Conservation (phyloP, 2,329 filamentous ascomycete species). For the Hypoxylon sp. region DNA sequence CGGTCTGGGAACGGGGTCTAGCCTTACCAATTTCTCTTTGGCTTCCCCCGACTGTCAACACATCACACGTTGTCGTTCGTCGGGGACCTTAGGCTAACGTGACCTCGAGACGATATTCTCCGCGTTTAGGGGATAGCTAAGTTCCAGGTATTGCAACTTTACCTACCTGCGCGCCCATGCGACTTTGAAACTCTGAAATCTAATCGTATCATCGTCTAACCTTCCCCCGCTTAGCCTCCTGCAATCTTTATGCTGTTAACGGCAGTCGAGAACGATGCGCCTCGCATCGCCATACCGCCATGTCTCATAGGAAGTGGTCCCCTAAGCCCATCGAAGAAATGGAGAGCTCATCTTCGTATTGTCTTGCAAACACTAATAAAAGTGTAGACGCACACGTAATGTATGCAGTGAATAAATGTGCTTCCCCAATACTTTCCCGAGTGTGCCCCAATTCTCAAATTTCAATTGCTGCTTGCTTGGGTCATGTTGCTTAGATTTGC, state of each 20-base stretch:
- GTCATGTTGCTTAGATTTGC: not conserved
- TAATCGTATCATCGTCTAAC: slow-evolving; percentile 40
- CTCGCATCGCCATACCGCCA: slow-evolving; percentile 36
- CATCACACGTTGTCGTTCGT: slow-evolving; percentile 40
- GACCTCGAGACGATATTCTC: slow-evolving; percentile 41
- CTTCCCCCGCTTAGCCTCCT: slow-evolving; percentile 41
- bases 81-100: slow-evolving; percentile 32
- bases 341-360: slow-evolving; percentile 13
- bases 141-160: not conserved
- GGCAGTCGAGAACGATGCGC: slow-evolving; percentile 24
- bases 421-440: not conserved
- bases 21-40: slow-evolving; percentile 25
- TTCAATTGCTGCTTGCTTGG: slow-evolving; percentile 17
- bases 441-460: slow-evolving; percentile 3
- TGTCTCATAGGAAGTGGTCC: slow-evolving; percentile 12
- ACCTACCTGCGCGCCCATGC: slow-evolving; percentile 31
- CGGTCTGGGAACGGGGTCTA: slow-evolving; percentile 26
- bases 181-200: slow-evolving; percentile 41
- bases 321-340: not conserved
- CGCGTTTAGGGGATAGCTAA: slow-evolving; percentile 25
- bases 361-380: slow-evolving; percentile 18
- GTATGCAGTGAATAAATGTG: not conserved
- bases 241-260: slow-evolving; percentile 38
- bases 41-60: slow-evolving; percentile 16
- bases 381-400: not conserved